phyloP scores from a whole-genome alignment of 768 basidiomycete genomes.

The Leccinum longicurvipes region DNA sequence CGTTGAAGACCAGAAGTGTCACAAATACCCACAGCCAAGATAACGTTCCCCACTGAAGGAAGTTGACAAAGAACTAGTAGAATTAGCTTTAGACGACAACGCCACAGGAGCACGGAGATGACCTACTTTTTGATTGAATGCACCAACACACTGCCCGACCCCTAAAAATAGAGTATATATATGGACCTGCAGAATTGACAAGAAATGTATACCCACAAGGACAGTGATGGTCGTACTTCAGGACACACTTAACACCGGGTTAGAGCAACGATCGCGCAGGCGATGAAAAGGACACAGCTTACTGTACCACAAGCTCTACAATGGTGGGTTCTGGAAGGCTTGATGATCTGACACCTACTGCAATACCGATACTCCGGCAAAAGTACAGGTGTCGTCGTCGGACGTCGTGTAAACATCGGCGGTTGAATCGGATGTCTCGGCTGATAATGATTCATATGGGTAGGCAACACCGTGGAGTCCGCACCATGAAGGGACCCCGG shows the following conservation, averaged over 20 bases:
- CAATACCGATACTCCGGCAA: constrained; percentile 70
- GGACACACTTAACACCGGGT: constrained; percentile 54
- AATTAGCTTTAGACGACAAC: not conserved
- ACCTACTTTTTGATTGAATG: constrained; percentile 81
- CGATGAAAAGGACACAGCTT: constrained; percentile 25
- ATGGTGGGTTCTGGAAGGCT: constrained; percentile 76
- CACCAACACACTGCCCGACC: constrained; percentile 95
- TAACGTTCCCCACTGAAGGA: constrained; percentile 58
- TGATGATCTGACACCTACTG: constrained; percentile 55
- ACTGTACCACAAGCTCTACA: constrained; percentile 83
- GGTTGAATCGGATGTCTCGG: constrained; percentile 7
- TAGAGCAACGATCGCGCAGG: not conserved
- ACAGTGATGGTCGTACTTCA: constrained; percentile 88
- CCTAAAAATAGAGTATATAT: constrained; percentile 38
- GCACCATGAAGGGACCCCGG: constrained; percentile 11
- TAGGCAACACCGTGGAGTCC: constrained; percentile 2
- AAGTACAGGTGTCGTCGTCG: constrained; percentile 46
- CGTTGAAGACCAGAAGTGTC: constrained; percentile 55
- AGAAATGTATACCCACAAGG: constrained; percentile 55
- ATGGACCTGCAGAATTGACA: not conserved
- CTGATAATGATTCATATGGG: constrained; percentile 11
- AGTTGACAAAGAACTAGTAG: constrained; percentile 78
- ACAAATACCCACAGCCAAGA: constrained; percentile 63
- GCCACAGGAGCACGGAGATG: not conserved
- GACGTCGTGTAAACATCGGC: constrained; percentile 28